These are phyloP conservation scores for Prunella vulgaris DNA, from an alignment of 257 asterid genomes.

Conservation along the genomic window DNA sequence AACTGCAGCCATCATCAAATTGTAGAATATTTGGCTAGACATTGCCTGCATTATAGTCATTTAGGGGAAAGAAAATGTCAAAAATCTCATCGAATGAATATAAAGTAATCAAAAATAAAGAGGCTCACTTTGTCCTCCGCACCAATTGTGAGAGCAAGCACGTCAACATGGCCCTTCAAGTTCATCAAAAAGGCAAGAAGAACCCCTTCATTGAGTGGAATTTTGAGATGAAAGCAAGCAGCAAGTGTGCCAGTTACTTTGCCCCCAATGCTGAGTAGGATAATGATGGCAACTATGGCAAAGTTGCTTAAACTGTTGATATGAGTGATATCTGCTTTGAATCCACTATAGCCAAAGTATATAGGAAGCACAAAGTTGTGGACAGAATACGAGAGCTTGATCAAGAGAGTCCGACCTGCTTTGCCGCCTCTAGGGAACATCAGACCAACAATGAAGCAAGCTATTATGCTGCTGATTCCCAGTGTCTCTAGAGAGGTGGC, in stretches of 20 bases:
- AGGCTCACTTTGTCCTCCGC: conserved; percentile 55
- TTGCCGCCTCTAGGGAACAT: conserved; percentile 94
- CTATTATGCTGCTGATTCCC: conserved; percentile 80
- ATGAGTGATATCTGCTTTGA: conserved; percentile 65
- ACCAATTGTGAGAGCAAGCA: conserved; percentile 62
- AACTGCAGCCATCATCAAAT: conserved; percentile 66
- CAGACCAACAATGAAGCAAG: conserved; percentile 75
- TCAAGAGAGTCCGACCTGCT: conserved; percentile 75
- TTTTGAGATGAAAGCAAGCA: conserved; percentile 74
- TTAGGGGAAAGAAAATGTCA: background rate
- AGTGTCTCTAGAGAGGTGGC: conserved; percentile 68
- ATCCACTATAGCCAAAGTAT: conserved; percentile 91
- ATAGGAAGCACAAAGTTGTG: conserved; percentile 84
- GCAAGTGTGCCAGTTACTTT: conserved; percentile 78
- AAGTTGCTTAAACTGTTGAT: conserved; percentile 49
- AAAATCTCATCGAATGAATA: background rate
- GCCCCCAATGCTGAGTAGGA: conserved; percentile 86
- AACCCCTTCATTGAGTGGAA: conserved; percentile 88
- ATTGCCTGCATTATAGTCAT: conserved; percentile 45
- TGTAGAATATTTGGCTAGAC: conserved; percentile 55
- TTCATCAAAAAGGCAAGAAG: conserved; percentile 89
- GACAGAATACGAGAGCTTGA: conserved; percentile 71
- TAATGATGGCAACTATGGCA: conserved; percentile 43
- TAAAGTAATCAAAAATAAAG: background rate
- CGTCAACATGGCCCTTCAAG: conserved; percentile 92